Conservation (phyloP, 192 early-diverging fungal genomes). For the Gaertneriomyces sp. region DNA sequence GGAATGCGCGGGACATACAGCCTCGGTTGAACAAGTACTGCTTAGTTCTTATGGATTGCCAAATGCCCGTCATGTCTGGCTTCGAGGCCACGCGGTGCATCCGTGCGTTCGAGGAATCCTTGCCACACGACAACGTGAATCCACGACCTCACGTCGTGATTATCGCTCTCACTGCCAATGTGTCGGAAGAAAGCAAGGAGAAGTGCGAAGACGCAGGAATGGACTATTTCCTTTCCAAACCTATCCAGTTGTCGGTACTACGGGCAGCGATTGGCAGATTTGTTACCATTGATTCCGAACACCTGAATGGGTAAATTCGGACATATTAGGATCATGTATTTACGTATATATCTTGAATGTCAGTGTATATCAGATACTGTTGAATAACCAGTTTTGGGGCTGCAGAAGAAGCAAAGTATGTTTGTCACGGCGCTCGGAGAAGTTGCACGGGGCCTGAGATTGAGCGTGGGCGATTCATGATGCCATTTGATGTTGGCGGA, state of each 20-base stretch:
- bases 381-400: no score
- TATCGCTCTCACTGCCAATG: conserved; percentile 15
- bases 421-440: no score
- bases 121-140: not conserved
- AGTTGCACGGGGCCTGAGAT: no score
- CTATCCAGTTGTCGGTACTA: conserved; percentile 5
- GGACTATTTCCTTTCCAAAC: conserved; percentile 18
- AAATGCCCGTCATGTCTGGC: conserved; percentile 22
- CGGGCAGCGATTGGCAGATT: not conserved
- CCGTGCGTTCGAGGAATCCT: conserved; percentile 1
- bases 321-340: no score
- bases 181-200: not conserved
- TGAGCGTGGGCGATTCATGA: no score
- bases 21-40: not conserved
- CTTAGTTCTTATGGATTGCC: conserved; percentile 11
- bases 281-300: not conserved
- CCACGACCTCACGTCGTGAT: conserved; percentile 3
- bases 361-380: no score
- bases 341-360: no score
- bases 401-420: no score
- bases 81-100: conserved; percentile 9
- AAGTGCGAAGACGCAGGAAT: conserved; percentile 18
- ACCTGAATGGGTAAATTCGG: no score
- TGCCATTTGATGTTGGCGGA: no score
- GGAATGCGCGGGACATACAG: no score